Conservation (phyloP, 129 eudicot genomes). For the Arctium minus region DNA sequence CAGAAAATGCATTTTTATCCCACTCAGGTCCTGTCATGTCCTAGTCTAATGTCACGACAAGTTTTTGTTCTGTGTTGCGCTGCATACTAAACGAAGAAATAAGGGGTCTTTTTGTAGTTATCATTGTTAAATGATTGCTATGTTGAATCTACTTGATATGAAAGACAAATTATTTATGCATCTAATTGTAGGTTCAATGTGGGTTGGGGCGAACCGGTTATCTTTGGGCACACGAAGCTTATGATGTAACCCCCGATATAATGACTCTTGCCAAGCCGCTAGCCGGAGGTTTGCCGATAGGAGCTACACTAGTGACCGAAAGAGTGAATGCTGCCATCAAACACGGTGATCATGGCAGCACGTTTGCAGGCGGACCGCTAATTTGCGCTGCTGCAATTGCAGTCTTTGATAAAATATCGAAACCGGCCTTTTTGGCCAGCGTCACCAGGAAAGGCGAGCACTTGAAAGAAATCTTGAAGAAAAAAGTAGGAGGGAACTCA, state of each 20-base stretch:
- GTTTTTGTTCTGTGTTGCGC: neutral
- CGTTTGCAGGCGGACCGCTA: conserved; percentile 93
- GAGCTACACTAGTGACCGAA: conserved; percentile 75
- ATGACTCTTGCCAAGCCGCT: conserved; percentile 97
- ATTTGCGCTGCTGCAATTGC: conserved; percentile 75
- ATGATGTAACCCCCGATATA: conserved; percentile 61
- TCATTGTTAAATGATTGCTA: neutral
- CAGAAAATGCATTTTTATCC: neutral
- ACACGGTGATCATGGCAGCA: conserved; percentile 88
- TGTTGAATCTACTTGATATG: neutral
- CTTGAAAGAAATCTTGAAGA: conserved; percentile 46
- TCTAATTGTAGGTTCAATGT: conserved; percentile 66
- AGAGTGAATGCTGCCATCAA: conserved; percentile 58
- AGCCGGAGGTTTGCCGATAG: conserved; percentile 93
- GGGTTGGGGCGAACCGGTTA: conserved; percentile 86
- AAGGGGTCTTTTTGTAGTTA: neutral
- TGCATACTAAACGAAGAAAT: neutral
- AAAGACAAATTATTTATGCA: neutral
- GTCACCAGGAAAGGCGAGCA: conserved; percentile 60
- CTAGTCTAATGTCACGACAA: neutral
- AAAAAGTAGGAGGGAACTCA: conserved; percentile 45
- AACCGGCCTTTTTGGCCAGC: conserved; percentile 49
- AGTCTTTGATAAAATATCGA: conserved; percentile 71
- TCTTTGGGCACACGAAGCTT: conserved; percentile 93
- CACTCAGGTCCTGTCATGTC: neutral